These are phyloP conservation scores for Salmacisia buchloeana DNA, from an alignment of 1,284 basidiomycete species.

Conservation along the genomic window DNA sequence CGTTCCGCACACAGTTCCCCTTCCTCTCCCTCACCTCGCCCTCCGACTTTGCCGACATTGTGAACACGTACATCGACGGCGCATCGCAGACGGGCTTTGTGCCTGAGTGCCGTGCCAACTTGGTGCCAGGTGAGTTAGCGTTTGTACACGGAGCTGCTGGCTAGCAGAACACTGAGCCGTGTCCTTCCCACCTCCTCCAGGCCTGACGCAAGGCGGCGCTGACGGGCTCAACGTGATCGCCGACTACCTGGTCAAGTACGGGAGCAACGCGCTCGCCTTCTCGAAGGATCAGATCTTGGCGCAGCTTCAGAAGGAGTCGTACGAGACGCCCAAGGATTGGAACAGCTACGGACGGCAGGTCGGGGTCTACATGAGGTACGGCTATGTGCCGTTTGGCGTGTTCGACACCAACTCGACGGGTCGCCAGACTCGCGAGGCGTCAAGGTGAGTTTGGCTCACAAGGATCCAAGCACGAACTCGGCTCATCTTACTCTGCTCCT, in stretches of 20 bases:
- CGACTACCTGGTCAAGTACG: conserved; percentile 39
- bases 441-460: conserved; percentile 8
- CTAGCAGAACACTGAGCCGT: too few relatives aligned
- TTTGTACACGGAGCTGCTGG: too few relatives aligned
- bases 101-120: conserved; percentile 42
- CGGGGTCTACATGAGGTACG: conserved; percentile 20
- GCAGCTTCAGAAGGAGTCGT: conserved; percentile 33
- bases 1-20: conserved; percentile 35
- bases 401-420: conserved; percentile 31
- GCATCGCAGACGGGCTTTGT: conserved; percentile 35
- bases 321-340: conserved; percentile 52
- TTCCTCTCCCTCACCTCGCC: conserved; percentile 36
- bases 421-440: conserved; percentile 35
- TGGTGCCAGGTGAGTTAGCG: conserved; percentile 26
- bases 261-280: background rate
- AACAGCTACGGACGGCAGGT: conserved; percentile 34
- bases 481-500: too few relatives aligned
- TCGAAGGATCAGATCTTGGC: conserved; percentile 29
- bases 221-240: conserved; percentile 34
- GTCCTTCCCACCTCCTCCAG: too few relatives aligned
- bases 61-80: conserved; percentile 41
- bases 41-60: conserved; percentile 34
- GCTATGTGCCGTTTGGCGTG: conserved; percentile 35
- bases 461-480: background rate
- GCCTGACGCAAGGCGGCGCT: conserved; percentile 29